Conservation (phyloP, 352 stramenopile species). For the Globisporangium parvum region DNA sequence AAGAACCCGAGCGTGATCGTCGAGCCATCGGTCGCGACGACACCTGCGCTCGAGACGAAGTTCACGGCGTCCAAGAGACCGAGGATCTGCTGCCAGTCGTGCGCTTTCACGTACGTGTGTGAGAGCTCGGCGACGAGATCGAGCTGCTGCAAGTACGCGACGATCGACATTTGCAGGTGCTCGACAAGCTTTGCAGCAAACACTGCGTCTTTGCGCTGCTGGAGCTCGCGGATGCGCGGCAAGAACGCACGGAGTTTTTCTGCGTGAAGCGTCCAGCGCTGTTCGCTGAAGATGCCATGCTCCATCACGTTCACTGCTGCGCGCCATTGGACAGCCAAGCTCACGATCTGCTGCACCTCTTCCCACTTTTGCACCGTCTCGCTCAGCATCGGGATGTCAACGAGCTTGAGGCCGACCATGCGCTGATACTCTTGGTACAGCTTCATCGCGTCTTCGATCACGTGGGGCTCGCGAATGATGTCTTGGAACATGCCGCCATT, state of each 20-base stretch:
- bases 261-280: slow-evolving; percentile 42
- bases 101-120: slow-evolving; percentile 37
- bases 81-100: slow-evolving; percentile 61
- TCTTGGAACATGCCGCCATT: slow-evolving; percentile 48
- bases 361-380: slow-evolving; percentile 41
- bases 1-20: slow-evolving; percentile 50
- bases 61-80: slow-evolving; percentile 39
- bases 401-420: slow-evolving; percentile 60
- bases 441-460: slow-evolving; percentile 41
- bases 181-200: slow-evolving; percentile 41
- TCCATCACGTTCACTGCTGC: slow-evolving; percentile 41
- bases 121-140: slow-evolving; percentile 47
- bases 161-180: slow-evolving; percentile 24
- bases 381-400: slow-evolving; percentile 39
- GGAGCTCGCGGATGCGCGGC: slow-evolving; percentile 25
- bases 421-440: slow-evolving; percentile 70
- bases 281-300: slow-evolving; percentile 57
- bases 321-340: slow-evolving; percentile 43
- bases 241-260: slow-evolving; percentile 33
- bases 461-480: slow-evolving; percentile 32
- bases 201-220: slow-evolving; percentile 11
- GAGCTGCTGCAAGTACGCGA: slow-evolving; percentile 39
- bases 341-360: slow-evolving; percentile 53
- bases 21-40: slow-evolving; percentile 43
- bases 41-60: slow-evolving; percentile 40